Base-by-base conservation (phyloP, 768 basidiomycete genomes). In the Imleria badia region DNA sequence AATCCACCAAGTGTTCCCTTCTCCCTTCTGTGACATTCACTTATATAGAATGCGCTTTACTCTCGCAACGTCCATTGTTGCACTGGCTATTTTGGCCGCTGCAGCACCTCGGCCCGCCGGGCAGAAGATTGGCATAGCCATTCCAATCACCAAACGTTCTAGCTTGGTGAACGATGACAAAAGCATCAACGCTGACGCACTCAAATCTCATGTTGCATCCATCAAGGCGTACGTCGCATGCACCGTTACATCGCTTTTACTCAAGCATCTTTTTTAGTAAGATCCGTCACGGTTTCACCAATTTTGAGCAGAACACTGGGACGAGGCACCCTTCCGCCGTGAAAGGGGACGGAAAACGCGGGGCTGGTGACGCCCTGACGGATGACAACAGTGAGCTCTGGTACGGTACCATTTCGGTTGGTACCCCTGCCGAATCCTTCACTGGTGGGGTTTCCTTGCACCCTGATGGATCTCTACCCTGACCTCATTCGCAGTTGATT, bases 71-170 rank as follows among this genome's bases (percentile, higher is more conserved):
- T 56, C 51, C 17, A 31, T 59, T 3, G 36, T 42, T 26, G 47
- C 52, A 9, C 19, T 62, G n/a, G 48, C 30, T 6, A 42, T 52
- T 15, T 41, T 55, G 33, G 47, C 42, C 34, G 41, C 47, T n/a
- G 62, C 60, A 3, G 60, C 51, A 19, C 58, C 60, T 17, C 44
- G 23, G 19, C 53, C 39, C 8, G 2, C 26, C 19, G 15, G 12
- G 30, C 36, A 20, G n/a, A 34, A 33, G 12, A 20, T 17, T 13
- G 49, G 62, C 19, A 45, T 1, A 0, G 35, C 45, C 5, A 53
- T 62, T 30, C 55, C 55, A 1, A 45, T 62, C 35, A n/a, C 38
- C 30, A 62, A 60, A 23, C 52, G 50, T 13, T 56, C 52, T n/a
- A 0, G 5, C 1, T 38, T 60, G 4, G 19, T 50, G 19, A 61